Base-by-base conservation (phyloP, 1,284 basidiomycete genomes). In the Heliocybe sulcata region DNA sequence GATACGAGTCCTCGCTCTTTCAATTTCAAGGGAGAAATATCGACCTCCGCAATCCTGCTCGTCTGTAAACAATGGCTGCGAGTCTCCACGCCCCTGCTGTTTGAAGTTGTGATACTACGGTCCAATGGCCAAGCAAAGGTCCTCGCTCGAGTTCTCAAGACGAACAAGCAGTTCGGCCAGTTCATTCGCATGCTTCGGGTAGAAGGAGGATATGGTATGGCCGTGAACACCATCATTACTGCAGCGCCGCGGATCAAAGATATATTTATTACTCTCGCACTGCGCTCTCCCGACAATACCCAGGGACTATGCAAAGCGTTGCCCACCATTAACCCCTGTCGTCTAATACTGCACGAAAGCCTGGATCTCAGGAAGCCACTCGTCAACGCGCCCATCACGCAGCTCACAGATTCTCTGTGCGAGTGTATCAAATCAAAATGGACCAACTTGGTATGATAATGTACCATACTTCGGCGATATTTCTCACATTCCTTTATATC, bases 111-210 rank as follows among this genome's bases (percentile, higher is more conserved):
- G 4, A 29, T 49, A 49, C 47, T 49, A 16, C 47, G 47, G 4
- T 49, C 9, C 20, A 49, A 26, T 25, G 47, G 23, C 8, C 47
- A 49, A 22, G 47, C 47, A n/a, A 35, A 35, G 16, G 62, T 65
- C 0, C 57, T 68, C 3, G 60, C 60, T 16, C 25, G 29, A 1
- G 54, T 61, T 0, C 52, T 68, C 11, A 54, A 59, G 31, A 53
- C 35, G n/a, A 59, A 61, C 35, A 54, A 56, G 9, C 49, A 55
- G 2, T 56, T 67, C 1, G 66, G 62, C n/a, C 9, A 10, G 16
- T 62, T 62, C 38, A 61, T 67, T 49, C 59, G 58, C 52, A 66
- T 61, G 51, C 53, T 68, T 0, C 59, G 66, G 9, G 45, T 67
- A 19, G 66, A 69, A 52, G 65, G 67, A 1, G 63, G 64, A 0